These are phyloP conservation scores for Botryotinia calthae DNA, from an alignment of 2,329 filamentous ascomycete genomes.

Conservation along the genomic window DNA sequence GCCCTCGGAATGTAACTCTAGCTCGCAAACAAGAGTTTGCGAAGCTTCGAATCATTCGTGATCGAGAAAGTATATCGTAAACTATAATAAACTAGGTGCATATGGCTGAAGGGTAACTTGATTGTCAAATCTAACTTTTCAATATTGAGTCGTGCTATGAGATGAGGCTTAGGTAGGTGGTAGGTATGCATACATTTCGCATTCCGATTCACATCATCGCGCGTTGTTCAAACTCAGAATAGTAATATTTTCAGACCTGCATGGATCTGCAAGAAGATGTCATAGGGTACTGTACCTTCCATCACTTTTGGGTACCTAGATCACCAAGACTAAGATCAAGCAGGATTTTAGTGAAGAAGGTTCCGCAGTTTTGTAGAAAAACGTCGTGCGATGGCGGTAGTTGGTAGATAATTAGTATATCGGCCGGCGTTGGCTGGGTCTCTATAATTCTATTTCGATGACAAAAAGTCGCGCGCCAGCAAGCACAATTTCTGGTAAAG, in stretches of 20 bases:
- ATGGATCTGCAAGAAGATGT: background rate
- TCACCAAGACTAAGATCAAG: background rate
- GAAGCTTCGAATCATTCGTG: background rate
- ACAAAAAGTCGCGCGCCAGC: background rate
- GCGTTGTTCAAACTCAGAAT: background rate
- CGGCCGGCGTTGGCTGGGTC: background rate
- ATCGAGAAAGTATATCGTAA: background rate
- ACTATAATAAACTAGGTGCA: background rate
- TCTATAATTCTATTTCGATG: background rate
- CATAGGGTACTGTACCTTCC: background rate
- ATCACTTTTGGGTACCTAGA: background rate
- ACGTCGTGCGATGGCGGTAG: background rate
- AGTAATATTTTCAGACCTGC: background rate
- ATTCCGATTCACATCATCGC: background rate
- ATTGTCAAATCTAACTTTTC: background rate
- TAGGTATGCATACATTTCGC: background rate
- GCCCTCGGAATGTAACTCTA: constrained; percentile 1
- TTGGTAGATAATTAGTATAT: background rate
- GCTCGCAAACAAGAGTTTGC: background rate
- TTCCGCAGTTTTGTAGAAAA: background rate
- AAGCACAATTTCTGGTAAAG: constrained; percentile 3
- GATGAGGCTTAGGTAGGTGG: background rate
- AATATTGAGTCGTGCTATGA: background rate
- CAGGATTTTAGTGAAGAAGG: background rate
- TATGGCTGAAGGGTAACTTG: background rate